Evolutionary conservation across 2,329 filamentous ascomycete genomes (phyloP), one percentile per base, ranked within the genome.

Genomic region (Arthroderma uncinatum): DNA sequence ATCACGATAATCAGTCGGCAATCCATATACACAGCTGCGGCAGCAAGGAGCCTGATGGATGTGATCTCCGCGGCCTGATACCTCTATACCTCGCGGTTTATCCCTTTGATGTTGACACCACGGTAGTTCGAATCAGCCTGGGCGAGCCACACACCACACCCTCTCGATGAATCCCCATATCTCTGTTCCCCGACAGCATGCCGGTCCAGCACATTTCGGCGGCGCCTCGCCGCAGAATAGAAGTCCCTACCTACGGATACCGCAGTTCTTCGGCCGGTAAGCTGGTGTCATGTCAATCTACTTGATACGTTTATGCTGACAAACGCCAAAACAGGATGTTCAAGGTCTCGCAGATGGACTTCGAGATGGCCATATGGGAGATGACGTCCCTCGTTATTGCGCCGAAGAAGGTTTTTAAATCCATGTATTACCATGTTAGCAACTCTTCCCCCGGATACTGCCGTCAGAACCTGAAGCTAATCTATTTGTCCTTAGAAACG

Each of bases 281-380:
- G 64, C n/a, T 36, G 23, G 7, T 14, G 54, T n/a, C 37, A 19
- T 54, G 14, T n/a, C 25, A 21, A 4, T 36, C 47, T 53, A 4
- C 50, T 44, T 28, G 33, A 7, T 7, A 23, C n/a, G 16, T 8
- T 28, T 33, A 33, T 34, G 2, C 36, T 37, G 52, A 37, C 8
- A 25, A 8, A 8, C 3, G 30, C 2, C n/a, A 2, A 0, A 30
- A 47, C 54, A 79, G 78, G 58, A 72, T 86, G 53, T 85, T 86
- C 77, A 86, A 86, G 69, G 86, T 86, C 66, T 82, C 83, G 9
- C 83, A 85, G 64, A 86, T 86, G 83, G 83, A 86, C 74, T 86
- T 86, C 67, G 83, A 86, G 67, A 84, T 85, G 77, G 83, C 83
- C 19, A 80, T 85, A 63, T 86, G 83, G 83, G 83, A 86, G 69